phyloP scores from a whole-genome alignment of 352 stramenopile genomes.

The Phytophthora nicotianae region DNA sequence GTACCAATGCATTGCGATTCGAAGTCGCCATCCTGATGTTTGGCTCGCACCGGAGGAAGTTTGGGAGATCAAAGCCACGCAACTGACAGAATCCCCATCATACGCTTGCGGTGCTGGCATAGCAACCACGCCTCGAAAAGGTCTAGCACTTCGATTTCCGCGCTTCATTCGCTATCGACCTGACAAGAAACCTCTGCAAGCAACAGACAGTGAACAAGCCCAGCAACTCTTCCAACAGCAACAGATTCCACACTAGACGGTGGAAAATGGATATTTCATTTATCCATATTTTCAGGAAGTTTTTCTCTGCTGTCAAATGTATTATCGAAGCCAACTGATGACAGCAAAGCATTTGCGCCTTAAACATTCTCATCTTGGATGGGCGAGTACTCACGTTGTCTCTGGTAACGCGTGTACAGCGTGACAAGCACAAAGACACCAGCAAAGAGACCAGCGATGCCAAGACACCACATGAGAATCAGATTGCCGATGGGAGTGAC shows the following conservation, averaged over 20 bases:
- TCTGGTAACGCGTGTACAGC: constrained; percentile 19
- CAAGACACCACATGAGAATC: constrained; percentile 26
- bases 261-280: not conserved
- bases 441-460: constrained; percentile 18
- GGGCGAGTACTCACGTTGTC: constrained; percentile 22
- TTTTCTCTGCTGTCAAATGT: constrained; percentile 1
- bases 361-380: constrained; percentile 20
- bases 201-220: constrained; percentile 96
- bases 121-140: constrained; percentile 47
- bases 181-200: constrained; percentile 96
- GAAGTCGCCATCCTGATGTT: constrained; percentile 84
- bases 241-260: constrained; percentile 23
- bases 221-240: constrained; percentile 59
- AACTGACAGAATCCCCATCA: constrained; percentile 95
- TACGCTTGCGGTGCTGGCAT: constrained; percentile 89
- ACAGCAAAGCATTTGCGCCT: constrained; percentile 9
- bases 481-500: constrained; percentile 21
- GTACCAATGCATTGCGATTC: constrained; percentile 50
- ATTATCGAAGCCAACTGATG: constrained; percentile 16
- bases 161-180: constrained; percentile 95
- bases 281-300: not conserved
- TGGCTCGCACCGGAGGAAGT: constrained; percentile 96
- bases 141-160: constrained; percentile 98
- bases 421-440: constrained; percentile 10
- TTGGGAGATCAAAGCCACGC: constrained; percentile 99